phyloP scores from a whole-genome alignment of 129 eudicot genomes.

The Flaveria linearis region DNA sequence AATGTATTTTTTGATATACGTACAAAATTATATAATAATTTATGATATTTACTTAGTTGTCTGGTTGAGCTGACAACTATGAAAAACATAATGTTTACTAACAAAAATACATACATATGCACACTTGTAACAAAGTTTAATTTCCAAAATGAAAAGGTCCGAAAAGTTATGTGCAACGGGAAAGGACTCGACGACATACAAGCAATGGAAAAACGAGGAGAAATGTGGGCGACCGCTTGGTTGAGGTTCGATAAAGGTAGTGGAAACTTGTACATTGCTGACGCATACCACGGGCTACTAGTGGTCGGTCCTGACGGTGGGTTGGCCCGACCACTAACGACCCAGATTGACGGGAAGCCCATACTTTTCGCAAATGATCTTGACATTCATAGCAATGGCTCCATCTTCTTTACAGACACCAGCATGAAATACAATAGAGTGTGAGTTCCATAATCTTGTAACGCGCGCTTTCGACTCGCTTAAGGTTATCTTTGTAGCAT shows the following conservation, averaged over 20 bases:
- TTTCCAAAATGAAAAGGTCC: slow-evolving; percentile 50
- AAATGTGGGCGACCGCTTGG: slow-evolving; percentile 92
- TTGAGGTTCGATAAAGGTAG: slow-evolving; percentile 65
- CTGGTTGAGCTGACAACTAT: background rate
- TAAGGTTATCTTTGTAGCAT: background rate
- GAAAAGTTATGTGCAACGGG: slow-evolving; percentile 68
- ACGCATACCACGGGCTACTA: slow-evolving; percentile 83
- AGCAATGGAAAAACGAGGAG: slow-evolving; percentile 79
- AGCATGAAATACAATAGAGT: slow-evolving; percentile 86
- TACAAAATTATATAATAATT: no score
- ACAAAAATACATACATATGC: background rate
- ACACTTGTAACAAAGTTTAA: background rate
- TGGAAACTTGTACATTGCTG: slow-evolving; percentile 87
- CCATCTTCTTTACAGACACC: slow-evolving; percentile 94
- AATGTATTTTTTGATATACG: no score
- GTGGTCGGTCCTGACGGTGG: slow-evolving; percentile 92
- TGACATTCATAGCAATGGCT: slow-evolving; percentile 86
- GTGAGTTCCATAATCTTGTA: slow-evolving; percentile 48
- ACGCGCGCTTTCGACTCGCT: background rate
- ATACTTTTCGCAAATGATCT: slow-evolving; percentile 95
- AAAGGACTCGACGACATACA: slow-evolving; percentile 66
- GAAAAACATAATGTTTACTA: background rate
- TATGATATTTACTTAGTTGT: background rate
- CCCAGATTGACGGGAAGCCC: slow-evolving; percentile 64
- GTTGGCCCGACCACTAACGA: slow-evolving; percentile 69